phyloP scores from a whole-genome alignment of 768 basidiomycete genomes.

The Epithele typhae region DNA sequence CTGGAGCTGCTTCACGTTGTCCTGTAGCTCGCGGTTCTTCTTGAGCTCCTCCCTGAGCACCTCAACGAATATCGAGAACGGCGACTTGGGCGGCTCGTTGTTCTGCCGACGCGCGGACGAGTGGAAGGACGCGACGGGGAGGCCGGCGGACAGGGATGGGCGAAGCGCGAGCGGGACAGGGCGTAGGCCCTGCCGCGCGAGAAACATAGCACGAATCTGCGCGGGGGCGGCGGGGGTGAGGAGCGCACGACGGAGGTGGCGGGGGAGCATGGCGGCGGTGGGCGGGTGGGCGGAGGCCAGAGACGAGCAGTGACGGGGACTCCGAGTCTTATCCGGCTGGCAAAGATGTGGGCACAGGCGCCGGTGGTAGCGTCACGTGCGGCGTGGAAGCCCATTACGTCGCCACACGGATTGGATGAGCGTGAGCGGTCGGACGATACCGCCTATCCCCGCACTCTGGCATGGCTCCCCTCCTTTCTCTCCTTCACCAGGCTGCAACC shows the following conservation, averaged over 20 bases:
- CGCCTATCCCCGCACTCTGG: constrained; percentile 4
- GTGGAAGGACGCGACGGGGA: constrained; percentile 42
- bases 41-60: constrained; percentile 87
- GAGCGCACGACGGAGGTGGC: constrained; percentile 40
- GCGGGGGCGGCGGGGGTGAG: constrained; percentile 26
- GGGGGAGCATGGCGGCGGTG: constrained; percentile 37
- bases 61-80: constrained; percentile 95
- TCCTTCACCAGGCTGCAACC: neutral
- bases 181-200: constrained; percentile 12
- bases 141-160: constrained; percentile 7
- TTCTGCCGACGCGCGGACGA: constrained; percentile 52
- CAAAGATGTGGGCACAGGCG: constrained; percentile 11
- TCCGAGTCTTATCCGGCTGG: constrained; percentile 9
- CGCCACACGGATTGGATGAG: no score
- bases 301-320: neutral
- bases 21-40: constrained; percentile 93
- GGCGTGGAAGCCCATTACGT: no score
- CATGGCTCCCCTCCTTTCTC: neutral
- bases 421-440: no score
- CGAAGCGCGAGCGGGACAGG: constrained; percentile 30
- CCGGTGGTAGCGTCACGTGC: no score
- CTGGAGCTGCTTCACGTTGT: constrained; percentile 95
- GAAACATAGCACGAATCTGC: constrained; percentile 22
- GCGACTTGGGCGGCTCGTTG: constrained; percentile 79
- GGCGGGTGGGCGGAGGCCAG: neutral